These are phyloP conservation scores for Amaranthus palmeri DNA, from an alignment of 148 eudicot species.

Conservation along the genomic window DNA sequence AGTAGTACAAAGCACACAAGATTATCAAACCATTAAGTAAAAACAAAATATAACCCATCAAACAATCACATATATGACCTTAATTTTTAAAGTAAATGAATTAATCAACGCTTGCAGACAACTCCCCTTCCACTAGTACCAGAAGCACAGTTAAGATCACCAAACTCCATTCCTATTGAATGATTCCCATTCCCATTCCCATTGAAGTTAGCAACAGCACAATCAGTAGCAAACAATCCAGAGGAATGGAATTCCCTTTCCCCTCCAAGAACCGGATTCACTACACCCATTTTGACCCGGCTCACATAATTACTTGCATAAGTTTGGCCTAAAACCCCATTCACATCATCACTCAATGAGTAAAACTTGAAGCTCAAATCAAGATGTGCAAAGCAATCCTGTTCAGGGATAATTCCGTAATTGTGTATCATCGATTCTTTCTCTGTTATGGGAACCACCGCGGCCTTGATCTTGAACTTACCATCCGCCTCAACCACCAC, in stretches of 20 bases:
- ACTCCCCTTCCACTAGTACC: constrained; percentile 36
- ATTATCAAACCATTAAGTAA: no score
- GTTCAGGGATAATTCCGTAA: constrained; percentile 49
- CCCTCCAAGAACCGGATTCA: constrained; percentile 70
- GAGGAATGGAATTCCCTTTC: constrained; percentile 54
- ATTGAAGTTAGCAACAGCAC: constrained; percentile 38
- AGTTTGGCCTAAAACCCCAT: constrained; percentile 79
- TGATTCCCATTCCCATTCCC: constrained; percentile 8
- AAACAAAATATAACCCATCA: no score
- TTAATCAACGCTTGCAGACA: constrained; percentile 42
- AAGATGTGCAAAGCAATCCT: constrained; percentile 81
- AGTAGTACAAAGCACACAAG: no score
- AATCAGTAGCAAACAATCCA: constrained; percentile 53
- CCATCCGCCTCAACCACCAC: constrained; percentile 57
- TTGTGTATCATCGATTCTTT: constrained; percentile 53
- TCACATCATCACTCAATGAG: constrained; percentile 52
- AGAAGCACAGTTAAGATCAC: constrained; percentile 34
- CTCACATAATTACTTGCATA: constrained; percentile 57
- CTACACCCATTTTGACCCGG: constrained; percentile 59
- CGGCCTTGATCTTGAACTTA: constrained; percentile 59
- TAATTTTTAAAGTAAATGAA: neutral
- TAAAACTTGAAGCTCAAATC: constrained; percentile 68
- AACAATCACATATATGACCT: no score
- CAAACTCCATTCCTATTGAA: constrained; percentile 15
- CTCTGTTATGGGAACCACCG: constrained; percentile 58